Base-by-base conservation (phyloP, 2,329 filamentous ascomycete species). In the Emergomyces pasteurianus region DNA sequence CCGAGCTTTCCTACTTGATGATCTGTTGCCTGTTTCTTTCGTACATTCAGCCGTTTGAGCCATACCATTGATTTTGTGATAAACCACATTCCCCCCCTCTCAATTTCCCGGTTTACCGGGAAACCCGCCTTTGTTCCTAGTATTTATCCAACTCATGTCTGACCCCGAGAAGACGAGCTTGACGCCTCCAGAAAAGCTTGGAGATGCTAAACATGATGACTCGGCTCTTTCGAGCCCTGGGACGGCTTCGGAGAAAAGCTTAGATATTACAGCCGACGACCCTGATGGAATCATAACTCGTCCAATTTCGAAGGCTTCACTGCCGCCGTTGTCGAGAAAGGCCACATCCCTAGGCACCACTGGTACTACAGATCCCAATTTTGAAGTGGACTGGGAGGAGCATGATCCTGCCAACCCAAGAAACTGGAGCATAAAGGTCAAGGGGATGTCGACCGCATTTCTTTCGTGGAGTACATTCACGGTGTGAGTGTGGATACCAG, bases 331-430 rank as follows among this genome's bases (percentile, higher is more conserved):
- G 49, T 71, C 74, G 12, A 72, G 71, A 59, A 75, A 75, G 46
- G 72, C 74, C 21, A 77, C 77, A 1, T 80, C 79, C 1, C 68
- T 76, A 38, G 73, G 73, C 10, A 80, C 78, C 5, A 75, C 73
- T 58, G 73, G 71, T 31, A 80, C 78, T 2, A 69, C 73, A 18
- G 78, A 82, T 64, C 81, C 80, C 34, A 82, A 84, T 34, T 92
- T 85, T 67, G 89, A 94, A 73, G 81, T 92, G 59, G 85, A 87
- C 67, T 91, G 89, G 70, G 81, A 83, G 18, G 82, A 73, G n/a
- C 75, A 81, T 62, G 86, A 88, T 67, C 77, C 78, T 2, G 79
- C 80, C 14, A 86, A 90, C 67, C 87, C 89, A 0, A 79, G 81
- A 61, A 86, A 87, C 69, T 92, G 88, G 87, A 73, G 83, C 0